Evolutionary conservation across 805 yeast genomes (phyloP), one percentile per base, ranked within the genome.

Genomic region (Zygotorulaspora chibaensis): DNA sequence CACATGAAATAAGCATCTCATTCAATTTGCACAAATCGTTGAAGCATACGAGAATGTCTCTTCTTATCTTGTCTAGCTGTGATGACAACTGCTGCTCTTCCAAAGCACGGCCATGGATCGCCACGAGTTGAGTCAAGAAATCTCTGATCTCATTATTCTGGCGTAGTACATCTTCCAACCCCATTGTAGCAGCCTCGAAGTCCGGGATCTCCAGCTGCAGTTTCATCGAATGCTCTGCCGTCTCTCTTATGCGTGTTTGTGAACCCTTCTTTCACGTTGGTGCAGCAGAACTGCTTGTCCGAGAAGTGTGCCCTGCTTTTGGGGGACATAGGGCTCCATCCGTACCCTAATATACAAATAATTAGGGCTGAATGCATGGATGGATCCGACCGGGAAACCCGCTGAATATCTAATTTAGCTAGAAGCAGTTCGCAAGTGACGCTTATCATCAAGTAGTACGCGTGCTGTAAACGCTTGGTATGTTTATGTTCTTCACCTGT

Each of bases 1-100:
- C 57, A 38, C 50, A 51, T 2, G 59, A 48, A 2, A 56, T 55
- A 11, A 62, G 47, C 51, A 56, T 46, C 15, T 55, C 52, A 46
- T 63, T 61, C 28, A 63, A 37, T 9, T 36, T 53, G 34, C 51
- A 51, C 25, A 62, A 28, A 45, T 64, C 67, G 36, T 59, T 57
- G 18, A 62, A 51, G 36, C 66, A 61, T 3, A 59, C 54, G 29
- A 49, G 40, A 27, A 64, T 58, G 44, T 63, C 65, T 4, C 43
- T 54, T 27, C 68, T 46, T 9, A 61, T 45, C 11, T 38, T 49
- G 30, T 54, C 54, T 37, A 63, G 35, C 23, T 53, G 49, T 10
- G 51, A 40, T 8, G 48, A 44, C 10, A 42, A 40, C 8, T 54
- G 33, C 29, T 51, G 55, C 31, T 56, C 54, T 15, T 34, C 38